Conservation (phyloP, 345 rosid genomes). For the Syzygium oleosum region DNA sequence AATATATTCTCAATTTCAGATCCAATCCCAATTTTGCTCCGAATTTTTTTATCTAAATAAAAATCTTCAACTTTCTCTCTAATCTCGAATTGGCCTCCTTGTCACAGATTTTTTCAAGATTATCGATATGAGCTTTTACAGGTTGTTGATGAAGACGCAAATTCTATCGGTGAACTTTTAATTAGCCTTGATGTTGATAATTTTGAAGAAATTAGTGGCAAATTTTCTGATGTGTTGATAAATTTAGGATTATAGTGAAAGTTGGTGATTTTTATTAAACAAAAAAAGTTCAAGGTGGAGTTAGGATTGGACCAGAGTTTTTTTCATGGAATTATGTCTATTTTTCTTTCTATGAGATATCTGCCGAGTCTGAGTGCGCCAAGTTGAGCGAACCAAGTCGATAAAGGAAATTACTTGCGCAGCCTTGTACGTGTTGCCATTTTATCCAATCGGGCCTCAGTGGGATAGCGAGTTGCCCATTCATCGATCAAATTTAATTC, state of each 20-base stretch:
- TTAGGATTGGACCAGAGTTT: rapidly evolving
- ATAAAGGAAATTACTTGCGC: not conserved
- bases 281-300: rapidly evolving
- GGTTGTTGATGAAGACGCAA: rapidly evolving
- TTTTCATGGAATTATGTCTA: not conserved
- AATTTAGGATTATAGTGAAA: not conserved
- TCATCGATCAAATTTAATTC: not conserved
- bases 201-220: not conserved
- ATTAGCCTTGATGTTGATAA: not conserved
- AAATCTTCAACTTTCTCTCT: not conserved
- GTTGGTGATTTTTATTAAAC: not conserved
- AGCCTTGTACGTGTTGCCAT: not conserved
- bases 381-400: not conserved
- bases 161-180: not conserved
- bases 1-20: not conserved
- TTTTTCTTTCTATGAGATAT: not conserved
- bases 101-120: not conserved
- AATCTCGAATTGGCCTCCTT: not conserved
- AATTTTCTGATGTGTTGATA: rapidly evolving
- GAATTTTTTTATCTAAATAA: not conserved
- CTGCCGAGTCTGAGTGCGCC: not conserved
- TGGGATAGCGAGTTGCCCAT: not conserved
- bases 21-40: not conserved
- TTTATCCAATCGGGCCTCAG: not conserved
- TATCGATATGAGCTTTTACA: not conserved